These are phyloP conservation scores for Astrothelium subdiscretum DNA, from an alignment of 495 filamentous ascomycete species.

Conservation along the genomic window DNA sequence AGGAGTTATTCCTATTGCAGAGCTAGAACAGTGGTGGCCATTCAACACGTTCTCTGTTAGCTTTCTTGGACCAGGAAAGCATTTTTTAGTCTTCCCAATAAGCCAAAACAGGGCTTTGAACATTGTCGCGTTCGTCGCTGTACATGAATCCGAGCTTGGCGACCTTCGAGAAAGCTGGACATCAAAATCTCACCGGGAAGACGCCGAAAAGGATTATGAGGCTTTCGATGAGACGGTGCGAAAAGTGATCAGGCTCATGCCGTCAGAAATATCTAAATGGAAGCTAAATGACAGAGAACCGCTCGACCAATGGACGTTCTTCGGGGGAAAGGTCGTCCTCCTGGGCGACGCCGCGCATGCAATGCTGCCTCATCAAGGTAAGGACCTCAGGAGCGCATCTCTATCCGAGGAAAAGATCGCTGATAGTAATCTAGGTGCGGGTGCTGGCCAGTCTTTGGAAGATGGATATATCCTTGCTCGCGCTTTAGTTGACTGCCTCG, in stretches of 20 bases:
- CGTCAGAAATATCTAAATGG: background rate
- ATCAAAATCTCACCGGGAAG: constrained; percentile 1
- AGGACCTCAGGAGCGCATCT: background rate
- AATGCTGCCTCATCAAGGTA: constrained; percentile 14
- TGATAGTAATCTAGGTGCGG: constrained; percentile 4
- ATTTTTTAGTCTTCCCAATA: constrained; percentile 39
- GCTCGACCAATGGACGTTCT: background rate
- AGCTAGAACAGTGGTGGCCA: constrained; percentile 22
- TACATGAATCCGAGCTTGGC: constrained; percentile 11
- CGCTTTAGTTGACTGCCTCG: background rate
- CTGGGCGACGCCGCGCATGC: constrained; percentile 16
- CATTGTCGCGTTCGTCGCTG: constrained; percentile 12
- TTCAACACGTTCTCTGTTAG: constrained; percentile 26
- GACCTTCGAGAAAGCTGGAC: constrained; percentile 29
- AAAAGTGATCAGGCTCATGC: constrained; percentile 8
- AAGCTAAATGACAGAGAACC: background rate
- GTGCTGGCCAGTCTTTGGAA: constrained; percentile 22
- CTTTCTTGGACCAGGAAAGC: constrained; percentile 30
- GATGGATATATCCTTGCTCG: constrained; percentile 22
- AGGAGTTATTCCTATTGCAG: constrained; percentile 5
- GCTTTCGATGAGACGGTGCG: constrained; percentile 8
- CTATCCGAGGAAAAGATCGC: background rate
- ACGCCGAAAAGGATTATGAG: constrained; percentile 6
- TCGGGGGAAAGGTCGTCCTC: constrained; percentile 6
- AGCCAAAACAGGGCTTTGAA: constrained; percentile 34